Evolutionary conservation across 305 asterid genomes (phyloP).

Genomic region (Rubia tinctorum): DNA sequence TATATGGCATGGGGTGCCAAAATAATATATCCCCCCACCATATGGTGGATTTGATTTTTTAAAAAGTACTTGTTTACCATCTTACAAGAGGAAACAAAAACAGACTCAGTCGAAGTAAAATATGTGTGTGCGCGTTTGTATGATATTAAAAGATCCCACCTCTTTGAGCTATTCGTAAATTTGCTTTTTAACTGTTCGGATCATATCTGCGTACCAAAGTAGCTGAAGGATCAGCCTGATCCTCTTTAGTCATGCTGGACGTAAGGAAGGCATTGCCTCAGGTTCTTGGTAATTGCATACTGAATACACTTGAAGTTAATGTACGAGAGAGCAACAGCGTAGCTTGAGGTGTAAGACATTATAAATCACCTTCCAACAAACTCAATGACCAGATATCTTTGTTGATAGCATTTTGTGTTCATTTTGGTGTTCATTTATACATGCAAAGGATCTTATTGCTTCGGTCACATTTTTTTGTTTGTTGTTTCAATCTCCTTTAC

Average conservation of each 20-base stretch:
- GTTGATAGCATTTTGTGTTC: background rate
- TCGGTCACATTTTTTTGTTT: background rate
- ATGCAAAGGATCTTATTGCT: background rate
- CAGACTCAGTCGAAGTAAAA: background rate
- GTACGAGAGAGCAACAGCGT: background rate
- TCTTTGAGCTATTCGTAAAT: background rate
- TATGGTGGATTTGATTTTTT: too few species aligned
- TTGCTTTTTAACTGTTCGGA: background rate
- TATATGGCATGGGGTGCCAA: too few species aligned
- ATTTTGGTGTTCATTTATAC: background rate
- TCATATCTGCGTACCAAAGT: conserved; percentile 2
- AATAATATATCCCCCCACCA: too few species aligned
- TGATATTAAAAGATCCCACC: background rate
- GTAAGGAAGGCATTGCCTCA: background rate
- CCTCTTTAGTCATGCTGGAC: background rate
- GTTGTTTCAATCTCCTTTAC: background rate
- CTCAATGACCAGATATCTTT: background rate
- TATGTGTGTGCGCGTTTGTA: background rate
- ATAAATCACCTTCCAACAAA: background rate
- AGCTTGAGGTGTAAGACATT: background rate
- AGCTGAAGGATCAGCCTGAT: background rate
- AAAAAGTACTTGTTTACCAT: background rate
- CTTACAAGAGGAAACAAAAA: background rate
- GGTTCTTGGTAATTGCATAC: background rate
- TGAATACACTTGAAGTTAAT: background rate